Evolutionary conservation across 768 basidiomycete genomes (phyloP).

Genomic region (Termitomyces sp.): DNA sequence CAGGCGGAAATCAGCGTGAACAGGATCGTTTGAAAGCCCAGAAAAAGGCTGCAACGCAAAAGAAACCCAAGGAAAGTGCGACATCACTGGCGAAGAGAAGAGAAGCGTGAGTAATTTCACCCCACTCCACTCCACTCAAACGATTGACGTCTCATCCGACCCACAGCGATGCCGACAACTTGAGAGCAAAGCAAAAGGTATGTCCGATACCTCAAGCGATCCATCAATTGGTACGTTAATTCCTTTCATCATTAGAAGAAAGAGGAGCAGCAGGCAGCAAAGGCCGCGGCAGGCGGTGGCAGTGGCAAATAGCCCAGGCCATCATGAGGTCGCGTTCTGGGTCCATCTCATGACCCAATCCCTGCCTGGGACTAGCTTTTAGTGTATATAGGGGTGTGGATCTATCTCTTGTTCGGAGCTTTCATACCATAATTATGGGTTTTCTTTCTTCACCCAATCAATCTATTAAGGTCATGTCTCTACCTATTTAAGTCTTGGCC

Average conservation of each 20-base stretch:
- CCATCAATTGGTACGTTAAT: slow-evolving; percentile 3
- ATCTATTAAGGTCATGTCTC: not conserved
- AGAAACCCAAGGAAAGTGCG: slow-evolving; percentile 72
- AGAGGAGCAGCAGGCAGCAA: slow-evolving; percentile 39
- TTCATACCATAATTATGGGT: not conserved
- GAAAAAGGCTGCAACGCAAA: slow-evolving; percentile 57
- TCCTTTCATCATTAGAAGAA: slow-evolving; percentile 36
- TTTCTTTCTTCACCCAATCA: not conserved
- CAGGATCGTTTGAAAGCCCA: slow-evolving; percentile 65
- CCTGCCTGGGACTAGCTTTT: not conserved
- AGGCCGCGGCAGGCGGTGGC: slow-evolving; percentile 17
- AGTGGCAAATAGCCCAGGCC: slow-evolving; percentile 30
- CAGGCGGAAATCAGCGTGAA: slow-evolving; percentile 83
- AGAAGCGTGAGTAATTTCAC: slow-evolving; percentile 63
- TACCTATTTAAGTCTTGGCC: not conserved
- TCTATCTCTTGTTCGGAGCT: not conserved
- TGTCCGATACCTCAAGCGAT: slow-evolving; percentile 11
- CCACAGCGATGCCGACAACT: slow-evolving; percentile 65
- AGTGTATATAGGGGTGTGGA: not conserved
- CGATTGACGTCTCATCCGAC: slow-evolving; percentile 16
- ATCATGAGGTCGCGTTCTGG: slow-evolving; percentile 10
- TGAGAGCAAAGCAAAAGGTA: slow-evolving; percentile 80
- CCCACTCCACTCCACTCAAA: slow-evolving; percentile 1
- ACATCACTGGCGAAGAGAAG: slow-evolving; percentile 58
- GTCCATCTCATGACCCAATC: slow-evolving; percentile 8